Base-by-base conservation (phyloP, 2,329 filamentous ascomycete genomes). In the Alternaria infectoria region DNA sequence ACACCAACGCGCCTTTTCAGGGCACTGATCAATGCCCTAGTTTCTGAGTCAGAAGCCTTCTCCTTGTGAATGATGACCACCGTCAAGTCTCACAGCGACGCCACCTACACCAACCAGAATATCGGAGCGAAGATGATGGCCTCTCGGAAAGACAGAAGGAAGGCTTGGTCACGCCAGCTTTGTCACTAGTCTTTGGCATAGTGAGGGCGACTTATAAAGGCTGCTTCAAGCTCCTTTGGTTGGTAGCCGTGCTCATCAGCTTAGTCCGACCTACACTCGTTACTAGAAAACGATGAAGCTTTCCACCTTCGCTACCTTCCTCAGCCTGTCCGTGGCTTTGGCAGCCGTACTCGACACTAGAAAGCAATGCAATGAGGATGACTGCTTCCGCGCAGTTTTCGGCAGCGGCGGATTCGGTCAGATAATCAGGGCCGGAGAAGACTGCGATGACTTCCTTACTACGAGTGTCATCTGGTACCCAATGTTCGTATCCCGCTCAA, bases 321-420 rank as follows among this genome's bases (percentile, higher is more conserved):
- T 67, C 13, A 54, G 52, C 36, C 46, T 61, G 17, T 59, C 66
- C 1, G 46, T 73, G 43, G 62, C 52, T 28, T 19, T 64, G n/a
- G 70, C 69, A 26, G 62, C 61, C 26, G 46, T 66, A 19, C 59
- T 77, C 13, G 57, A 70, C 6, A 52, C 43, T 47, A 69, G 71
- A 52, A 71, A 74, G 40, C 26, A 59, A 17, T 77, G 76, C 56
- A 49, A 57, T 36, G 44, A 58, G 49, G 67, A 78, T 21, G 57
- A 71, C 32, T 78, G 76, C 56, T 70, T 71, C 44, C 66, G 64
- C 44, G 74, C 71, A 13, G 62, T 77, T 17, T 75, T 72, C 66
- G 72, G 69, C 2, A 47, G 59, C 55, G 40, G 54, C 43, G 66
- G 66, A 26, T 36, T 64, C 6, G 49, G 61, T n/a, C 70, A 68